phyloP scores from a whole-genome alignment of 345 rosid genomes.

The Eucalyptus regnans region DNA sequence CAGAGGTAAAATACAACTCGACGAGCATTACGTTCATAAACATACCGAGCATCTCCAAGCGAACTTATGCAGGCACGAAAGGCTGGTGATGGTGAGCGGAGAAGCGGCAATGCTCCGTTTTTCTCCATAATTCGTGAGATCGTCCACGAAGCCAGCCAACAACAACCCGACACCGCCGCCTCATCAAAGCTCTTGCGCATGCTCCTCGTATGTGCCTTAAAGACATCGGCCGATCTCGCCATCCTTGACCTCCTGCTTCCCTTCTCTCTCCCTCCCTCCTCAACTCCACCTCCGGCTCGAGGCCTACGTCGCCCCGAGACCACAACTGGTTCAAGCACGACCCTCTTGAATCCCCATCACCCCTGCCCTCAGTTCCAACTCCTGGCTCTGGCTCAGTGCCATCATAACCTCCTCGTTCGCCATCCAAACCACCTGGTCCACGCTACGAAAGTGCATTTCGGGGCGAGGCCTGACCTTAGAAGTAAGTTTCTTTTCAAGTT shows the following conservation, averaged over 20 bases:
- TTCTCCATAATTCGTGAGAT: conserved; percentile 55
- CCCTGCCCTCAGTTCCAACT: conserved; percentile 6
- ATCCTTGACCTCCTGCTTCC: conserved; percentile 55
- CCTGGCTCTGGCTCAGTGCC: conserved; percentile 21
- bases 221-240: conserved; percentile 37
- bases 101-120: conserved; percentile 68
- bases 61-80: conserved; percentile 23
- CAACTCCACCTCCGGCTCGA: conserved; percentile 23
- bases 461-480: conserved; percentile 17
- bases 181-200: neutral
- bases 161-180: neutral
- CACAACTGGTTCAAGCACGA: conserved; percentile 8
- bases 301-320: conserved; percentile 29
- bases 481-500: conserved; percentile 2
- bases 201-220: conserved; percentile 24
- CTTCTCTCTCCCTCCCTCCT: conserved; percentile 15
- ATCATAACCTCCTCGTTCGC: conserved; percentile 17
- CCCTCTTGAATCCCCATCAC: conserved; percentile 2
- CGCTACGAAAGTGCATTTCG: conserved; percentile 6
- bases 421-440: neutral
- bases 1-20: conserved; percentile 49
- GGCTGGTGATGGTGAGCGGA: conserved; percentile 57
- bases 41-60: conserved; percentile 49
- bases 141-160: conserved; percentile 2
- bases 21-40: conserved; percentile 58